These are phyloP conservation scores for Paratrypanosoma confusum DNA, from an alignment of 208 protist species.

Conservation along the genomic window DNA sequence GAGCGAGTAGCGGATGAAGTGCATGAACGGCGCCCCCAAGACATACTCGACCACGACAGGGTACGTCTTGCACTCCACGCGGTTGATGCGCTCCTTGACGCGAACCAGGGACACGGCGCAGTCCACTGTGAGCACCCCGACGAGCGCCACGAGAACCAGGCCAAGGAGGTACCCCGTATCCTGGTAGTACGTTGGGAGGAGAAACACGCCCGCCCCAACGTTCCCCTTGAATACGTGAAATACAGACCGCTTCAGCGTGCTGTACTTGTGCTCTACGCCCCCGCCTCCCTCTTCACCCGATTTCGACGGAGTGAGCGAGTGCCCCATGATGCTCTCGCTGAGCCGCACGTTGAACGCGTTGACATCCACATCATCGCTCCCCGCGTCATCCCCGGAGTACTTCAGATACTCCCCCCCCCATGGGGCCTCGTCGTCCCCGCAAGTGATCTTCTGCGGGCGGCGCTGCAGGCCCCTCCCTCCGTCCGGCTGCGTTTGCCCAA, in stretches of 20 bases:
- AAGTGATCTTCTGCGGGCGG: no score
- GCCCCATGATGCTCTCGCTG: constrained; percentile 13
- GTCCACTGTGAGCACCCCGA: constrained; percentile 67
- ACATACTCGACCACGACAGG: constrained; percentile 60
- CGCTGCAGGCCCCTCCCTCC: no score
- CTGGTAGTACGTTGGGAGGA: constrained; percentile 67
- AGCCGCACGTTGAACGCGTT: constrained; percentile 25
- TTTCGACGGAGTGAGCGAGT: background rate
- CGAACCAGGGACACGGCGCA: constrained; percentile 46
- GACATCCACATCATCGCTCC: constrained; percentile 9
- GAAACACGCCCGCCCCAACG: constrained; percentile 72
- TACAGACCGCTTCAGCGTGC: constrained; percentile 33
- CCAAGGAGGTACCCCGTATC: constrained; percentile 56
- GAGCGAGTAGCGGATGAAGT: constrained; percentile 53
- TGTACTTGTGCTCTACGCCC: constrained; percentile 17
- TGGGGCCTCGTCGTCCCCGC: no score
- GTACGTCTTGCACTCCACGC: constrained; percentile 49
- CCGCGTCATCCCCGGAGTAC: background rate
- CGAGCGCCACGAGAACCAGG: constrained; percentile 18
- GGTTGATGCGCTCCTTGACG: constrained; percentile 46
- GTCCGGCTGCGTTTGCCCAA: no score
- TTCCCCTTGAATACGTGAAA: constrained; percentile 87
- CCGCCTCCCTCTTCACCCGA: no score
- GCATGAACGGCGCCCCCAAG: constrained; percentile 36
- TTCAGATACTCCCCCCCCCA: no score